Base-by-base conservation (phyloP, 2,329 filamentous ascomycete species). In the Scytalidium lignicola region DNA sequence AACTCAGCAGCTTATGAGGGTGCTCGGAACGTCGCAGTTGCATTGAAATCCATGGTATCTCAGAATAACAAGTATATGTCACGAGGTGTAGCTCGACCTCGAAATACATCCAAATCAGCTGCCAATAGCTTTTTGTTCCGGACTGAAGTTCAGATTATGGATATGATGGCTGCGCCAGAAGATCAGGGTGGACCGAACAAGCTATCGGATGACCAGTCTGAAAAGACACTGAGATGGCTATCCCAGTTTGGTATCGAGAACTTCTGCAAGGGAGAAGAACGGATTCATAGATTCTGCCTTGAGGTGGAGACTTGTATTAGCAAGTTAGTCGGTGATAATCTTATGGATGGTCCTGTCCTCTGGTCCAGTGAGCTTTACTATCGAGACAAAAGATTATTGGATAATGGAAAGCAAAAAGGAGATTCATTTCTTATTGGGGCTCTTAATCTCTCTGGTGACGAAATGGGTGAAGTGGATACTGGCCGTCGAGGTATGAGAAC, bases 161-260 rank as follows among this genome's bases (percentile, higher is more conserved):
- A 96, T 53, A 79, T 96, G 12, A 78, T 97, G 63, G 90, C 91
- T 23, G 90, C 90, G 4, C 75, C 80, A 0, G 83, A 86, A 49
- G 88, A 88, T 47, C 88, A 95, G 58, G 92, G 91, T 12, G 92
- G 93, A 0, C 89, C 90, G 0, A 95, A 95, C 66, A 99, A 99
- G 67, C 77, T 99, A 12, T 91, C 89, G n/a, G 92, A 97, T 63
- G 90, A 96, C 48, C 93, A 97, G 65, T 85, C 91, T 0, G 89
- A 95, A 46, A 83, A 90, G 56, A 96, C 90, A 0, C 73, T 79
- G 18, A 81, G 83, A 49, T 99, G 92, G 90, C 74, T 97, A 47
- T 82, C 86, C 44, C 82, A 87, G 57, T 86, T 85, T 55, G 83
- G 83, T 13, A 85, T 97, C 26, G 90, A 95, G 65, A 96, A 96